Conservation (phyloP, 2,329 filamentous ascomycete genomes). For the Colletotrichum eremochloae region DNA sequence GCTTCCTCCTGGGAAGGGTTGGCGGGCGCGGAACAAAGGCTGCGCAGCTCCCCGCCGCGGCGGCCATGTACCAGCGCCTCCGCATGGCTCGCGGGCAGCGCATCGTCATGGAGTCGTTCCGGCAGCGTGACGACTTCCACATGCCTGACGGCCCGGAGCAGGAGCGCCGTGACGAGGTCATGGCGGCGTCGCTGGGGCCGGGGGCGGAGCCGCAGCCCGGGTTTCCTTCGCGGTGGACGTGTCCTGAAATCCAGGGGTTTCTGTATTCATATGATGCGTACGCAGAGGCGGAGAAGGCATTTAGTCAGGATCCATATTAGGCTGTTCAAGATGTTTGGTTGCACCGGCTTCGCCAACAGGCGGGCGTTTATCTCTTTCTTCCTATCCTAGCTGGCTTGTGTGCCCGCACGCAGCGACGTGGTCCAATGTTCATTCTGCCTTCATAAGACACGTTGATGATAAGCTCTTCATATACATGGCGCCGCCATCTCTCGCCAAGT, state of each 20-base stretch:
- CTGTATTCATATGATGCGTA: slow-evolving; percentile 43
- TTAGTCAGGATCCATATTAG: slow-evolving; percentile 42
- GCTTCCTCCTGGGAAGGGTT: slow-evolving; percentile 40
- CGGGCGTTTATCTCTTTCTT: neutral
- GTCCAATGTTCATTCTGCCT: neutral
- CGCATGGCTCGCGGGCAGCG: slow-evolving; percentile 38
- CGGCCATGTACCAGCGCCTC: slow-evolving; percentile 42
- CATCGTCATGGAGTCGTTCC: slow-evolving; percentile 43
- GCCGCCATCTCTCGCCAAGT: neutral
- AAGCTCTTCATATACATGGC: neutral
- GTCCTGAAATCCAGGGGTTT: slow-evolving; percentile 41
- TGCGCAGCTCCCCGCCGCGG: slow-evolving; percentile 32
- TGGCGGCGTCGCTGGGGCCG: slow-evolving; percentile 32
- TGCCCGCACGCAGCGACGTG: neutral
- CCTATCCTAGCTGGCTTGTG: neutral
- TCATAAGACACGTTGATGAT: neutral
- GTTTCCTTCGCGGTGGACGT: slow-evolving; percentile 44
- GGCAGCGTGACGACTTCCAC: slow-evolving; percentile 43
- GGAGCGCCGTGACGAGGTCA: slow-evolving; percentile 37
- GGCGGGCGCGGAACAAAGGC: neutral
- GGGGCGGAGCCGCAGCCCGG: slow-evolving; percentile 25
- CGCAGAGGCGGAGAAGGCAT: slow-evolving; percentile 44
- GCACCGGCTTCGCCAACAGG: neutral
- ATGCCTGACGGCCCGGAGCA: slow-evolving; percentile 41
- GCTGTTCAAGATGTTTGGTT: neutral